Percentiles rank a stretch among this genome's conserved stretches.
These are phyloP conservation scores for Jaenimonas drosophilae DNA, from an alignment of 208 protist species.

Conservation along the genomic window DNA sequence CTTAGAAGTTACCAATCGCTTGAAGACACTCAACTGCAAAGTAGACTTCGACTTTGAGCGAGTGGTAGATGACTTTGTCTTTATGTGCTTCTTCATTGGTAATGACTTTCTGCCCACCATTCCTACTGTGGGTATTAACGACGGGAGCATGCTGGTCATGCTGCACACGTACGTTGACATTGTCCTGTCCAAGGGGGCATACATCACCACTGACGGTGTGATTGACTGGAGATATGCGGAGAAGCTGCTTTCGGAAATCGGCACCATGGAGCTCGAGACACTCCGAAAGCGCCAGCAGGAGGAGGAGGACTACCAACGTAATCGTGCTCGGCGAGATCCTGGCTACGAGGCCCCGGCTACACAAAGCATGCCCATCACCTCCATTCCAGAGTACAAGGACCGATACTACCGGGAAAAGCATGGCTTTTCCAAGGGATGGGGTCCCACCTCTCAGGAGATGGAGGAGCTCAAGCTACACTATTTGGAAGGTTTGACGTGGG, in stretches of 20 bases:
- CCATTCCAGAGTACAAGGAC: constrained; percentile 77
- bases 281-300: constrained; percentile 53
- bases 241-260: constrained; percentile 63
- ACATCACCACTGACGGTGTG: constrained; percentile 66
- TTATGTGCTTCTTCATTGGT: constrained; percentile 97
- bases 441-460: constrained; percentile 54
- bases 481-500: constrained; percentile 84
- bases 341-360: constrained; percentile 43
- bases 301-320: constrained; percentile 71
- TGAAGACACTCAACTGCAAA: constrained; percentile 8
- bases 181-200: constrained; percentile 52
- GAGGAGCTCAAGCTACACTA: constrained; percentile 62
- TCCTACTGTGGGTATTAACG: constrained; percentile 92
- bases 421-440: constrained; percentile 63
- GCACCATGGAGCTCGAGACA: constrained; percentile 67
- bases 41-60: constrained; percentile 82
- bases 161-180: constrained; percentile 77
- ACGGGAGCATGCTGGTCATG: constrained; percentile 86
- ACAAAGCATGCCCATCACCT: constrained; percentile 17
- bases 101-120: constrained; percentile 99
- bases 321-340: constrained; percentile 38
- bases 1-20: constrained; percentile 64
- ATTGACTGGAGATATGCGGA: constrained; percentile 67
- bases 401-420: constrained; percentile 84
- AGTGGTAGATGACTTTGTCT: constrained; percentile 95